A percentile compares a stretch with the other conserved stretches of the same genome.
Conservation (phyloP, 129 eudicot species). For the Centaurea solstitialis region DNA sequence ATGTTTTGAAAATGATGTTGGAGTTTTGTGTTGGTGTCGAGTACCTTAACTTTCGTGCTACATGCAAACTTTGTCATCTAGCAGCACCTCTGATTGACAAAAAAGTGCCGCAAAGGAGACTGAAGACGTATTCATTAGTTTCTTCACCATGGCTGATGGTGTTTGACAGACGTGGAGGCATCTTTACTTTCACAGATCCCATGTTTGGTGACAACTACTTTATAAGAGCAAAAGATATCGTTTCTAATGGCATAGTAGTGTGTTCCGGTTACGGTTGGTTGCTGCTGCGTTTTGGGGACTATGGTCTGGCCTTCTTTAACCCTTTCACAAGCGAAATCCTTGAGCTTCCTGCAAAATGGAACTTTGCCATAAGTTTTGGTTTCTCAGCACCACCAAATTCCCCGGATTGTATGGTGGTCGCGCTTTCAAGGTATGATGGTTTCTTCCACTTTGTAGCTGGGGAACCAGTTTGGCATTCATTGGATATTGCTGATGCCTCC, state of each 20-base stretch:
- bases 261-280: constrained; percentile 22
- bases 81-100: no score
- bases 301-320: not conserved
- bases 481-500: not conserved
- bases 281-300: not conserved
- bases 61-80: no score
- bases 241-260: not conserved
- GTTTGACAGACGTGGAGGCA: no score
- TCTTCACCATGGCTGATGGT: constrained; percentile 23
- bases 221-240: not conserved
- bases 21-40: no score
- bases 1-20: no score
- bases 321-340: no score
- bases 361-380: not conserved
- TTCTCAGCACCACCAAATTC: not conserved
- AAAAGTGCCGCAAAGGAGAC: no score
- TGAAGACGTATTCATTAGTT: no score
- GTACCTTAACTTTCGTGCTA: no score
- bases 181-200: not conserved
- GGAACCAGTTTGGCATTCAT: not conserved
- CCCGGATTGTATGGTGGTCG: not conserved
- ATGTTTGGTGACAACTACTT: constrained; percentile 7
- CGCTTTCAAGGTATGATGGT: no score
- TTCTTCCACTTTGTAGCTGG: not conserved
- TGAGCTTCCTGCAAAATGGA: constrained; percentile 2